These are phyloP conservation scores for Aspergillus haitiensis DNA, from an alignment of 495 filamentous ascomycete genomes.

Conservation along the genomic window DNA sequence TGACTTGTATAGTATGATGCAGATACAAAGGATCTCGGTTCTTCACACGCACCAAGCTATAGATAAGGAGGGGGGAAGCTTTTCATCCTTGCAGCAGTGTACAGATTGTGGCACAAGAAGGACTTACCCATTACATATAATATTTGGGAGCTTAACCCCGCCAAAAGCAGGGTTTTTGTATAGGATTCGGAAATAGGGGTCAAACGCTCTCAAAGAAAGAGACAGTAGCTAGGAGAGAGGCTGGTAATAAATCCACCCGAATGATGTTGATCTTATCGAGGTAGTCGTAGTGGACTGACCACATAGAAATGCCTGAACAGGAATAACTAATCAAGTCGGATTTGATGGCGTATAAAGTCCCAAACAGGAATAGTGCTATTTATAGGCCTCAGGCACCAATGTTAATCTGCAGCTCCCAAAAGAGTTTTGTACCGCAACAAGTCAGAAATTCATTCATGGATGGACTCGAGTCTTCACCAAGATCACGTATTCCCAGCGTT, in stretches of 20 bases:
- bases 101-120: background rate
- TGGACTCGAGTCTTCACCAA: background rate
- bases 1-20: too few relatives aligned
- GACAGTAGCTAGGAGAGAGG: too few relatives aligned
- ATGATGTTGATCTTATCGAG: too few relatives aligned
- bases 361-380: slow-evolving; percentile 6
- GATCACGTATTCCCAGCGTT: background rate
- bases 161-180: too few relatives aligned
- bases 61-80: background rate
- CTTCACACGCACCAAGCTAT: background rate
- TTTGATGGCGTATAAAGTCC: background rate
- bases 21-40: too few relatives aligned
- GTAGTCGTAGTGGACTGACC: too few relatives aligned
- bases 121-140: background rate
- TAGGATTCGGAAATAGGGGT: too few relatives aligned
- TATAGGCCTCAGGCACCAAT: slow-evolving; percentile 11
- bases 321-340: background rate
- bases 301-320: too few relatives aligned
- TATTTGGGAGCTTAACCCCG: too few relatives aligned
- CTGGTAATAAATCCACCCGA: too few relatives aligned
- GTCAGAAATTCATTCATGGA: background rate
- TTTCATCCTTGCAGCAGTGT: slow-evolving; percentile 9
- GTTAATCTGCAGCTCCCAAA: slow-evolving; percentile 14
- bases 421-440: background rate
- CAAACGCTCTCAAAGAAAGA: too few relatives aligned